A percentile compares a stretch with the other conserved stretches of the same genome.
Evolutionary conservation across 441 rosid genomes (phyloP).

Genomic region (Erodium moschatum): DNA sequence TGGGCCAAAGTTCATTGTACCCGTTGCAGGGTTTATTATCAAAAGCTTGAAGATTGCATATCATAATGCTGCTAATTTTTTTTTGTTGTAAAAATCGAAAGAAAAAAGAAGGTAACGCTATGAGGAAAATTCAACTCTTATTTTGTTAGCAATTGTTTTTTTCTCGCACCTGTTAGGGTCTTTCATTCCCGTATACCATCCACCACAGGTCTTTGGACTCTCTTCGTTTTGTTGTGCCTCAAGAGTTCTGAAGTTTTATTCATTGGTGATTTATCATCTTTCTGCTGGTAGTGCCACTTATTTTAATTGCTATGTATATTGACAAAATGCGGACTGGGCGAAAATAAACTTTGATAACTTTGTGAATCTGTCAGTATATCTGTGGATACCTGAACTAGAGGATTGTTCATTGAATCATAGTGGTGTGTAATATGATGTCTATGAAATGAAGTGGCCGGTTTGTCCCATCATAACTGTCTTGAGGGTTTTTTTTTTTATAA

Average conservation of each 20-base stretch:
- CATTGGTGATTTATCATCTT: too few relatives aligned
- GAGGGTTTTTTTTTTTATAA: neutral
- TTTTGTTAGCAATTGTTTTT: neutral
- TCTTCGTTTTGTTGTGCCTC: too few relatives aligned
- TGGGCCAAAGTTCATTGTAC: neutral
- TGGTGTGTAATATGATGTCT: neutral
- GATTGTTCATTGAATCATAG: neutral
- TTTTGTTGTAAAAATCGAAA: neutral
- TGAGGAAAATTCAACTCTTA: neutral
- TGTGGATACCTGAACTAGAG: neutral
- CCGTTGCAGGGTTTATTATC: neutral
- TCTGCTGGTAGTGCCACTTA: too few relatives aligned
- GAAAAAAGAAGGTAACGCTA: neutral
- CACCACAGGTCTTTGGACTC: too few relatives aligned
- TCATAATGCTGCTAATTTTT: neutral
- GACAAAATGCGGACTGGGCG: too few relatives aligned
- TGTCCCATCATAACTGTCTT: neutral
- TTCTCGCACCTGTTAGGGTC: too few relatives aligned
- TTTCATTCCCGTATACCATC: too few relatives aligned
- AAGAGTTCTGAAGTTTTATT: too few relatives aligned
- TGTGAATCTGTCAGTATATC: too few relatives aligned
- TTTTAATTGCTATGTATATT: too few relatives aligned
- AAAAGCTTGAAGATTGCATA: neutral
- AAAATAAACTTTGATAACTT: too few relatives aligned
- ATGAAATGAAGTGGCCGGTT: neutral